Evolutionary conservation across 1,284 basidiomycete genomes (phyloP).

Genomic region (Polyporus tsugae): DNA sequence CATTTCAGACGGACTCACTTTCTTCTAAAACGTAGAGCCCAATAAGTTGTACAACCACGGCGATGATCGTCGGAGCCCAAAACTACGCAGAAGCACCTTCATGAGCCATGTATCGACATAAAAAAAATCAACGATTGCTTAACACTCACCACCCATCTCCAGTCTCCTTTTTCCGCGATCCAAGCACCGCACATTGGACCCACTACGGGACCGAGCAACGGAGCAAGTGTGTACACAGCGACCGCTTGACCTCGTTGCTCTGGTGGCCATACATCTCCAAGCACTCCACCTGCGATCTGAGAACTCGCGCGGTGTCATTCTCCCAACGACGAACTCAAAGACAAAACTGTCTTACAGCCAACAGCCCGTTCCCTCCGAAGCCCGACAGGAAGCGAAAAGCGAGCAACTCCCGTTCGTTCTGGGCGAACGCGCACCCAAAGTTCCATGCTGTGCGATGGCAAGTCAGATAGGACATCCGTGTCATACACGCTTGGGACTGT

Average conservation of each 20-base stretch:
- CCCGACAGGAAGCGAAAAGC: slow-evolving; percentile 73
- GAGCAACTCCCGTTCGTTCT: slow-evolving; percentile 62
- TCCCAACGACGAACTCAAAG: not conserved
- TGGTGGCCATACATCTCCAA: slow-evolving; percentile 58
- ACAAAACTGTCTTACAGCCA: slow-evolving; percentile 50
- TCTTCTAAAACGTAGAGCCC: slow-evolving; percentile 55
- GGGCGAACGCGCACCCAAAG: slow-evolving; percentile 69
- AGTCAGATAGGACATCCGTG: no score
- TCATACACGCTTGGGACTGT: not conserved
- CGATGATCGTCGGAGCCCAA: slow-evolving; percentile 49
- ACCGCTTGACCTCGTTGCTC: slow-evolving; percentile 56
- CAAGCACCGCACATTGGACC: slow-evolving; percentile 50
- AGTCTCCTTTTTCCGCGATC: slow-evolving; percentile 49
- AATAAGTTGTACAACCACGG: slow-evolving; percentile 45
- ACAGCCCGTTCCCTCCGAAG: slow-evolving; percentile 68
- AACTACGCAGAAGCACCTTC: slow-evolving; percentile 40
- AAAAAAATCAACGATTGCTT: not conserved
- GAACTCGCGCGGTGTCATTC: not conserved
- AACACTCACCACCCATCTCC: slow-evolving; percentile 47
- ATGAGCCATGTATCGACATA: not conserved
- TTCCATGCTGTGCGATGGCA: slow-evolving; percentile 60
- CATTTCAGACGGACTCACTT: slow-evolving; percentile 40
- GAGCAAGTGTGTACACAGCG: slow-evolving; percentile 56
- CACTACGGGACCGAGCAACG: slow-evolving; percentile 53
- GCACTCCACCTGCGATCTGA: slow-evolving; percentile 53